A percentile compares a stretch with the other conserved stretches of the same genome.
Evolutionary conservation across 2,329 filamentous ascomycete species (phyloP).

Genomic region (Fusarium hostae): DNA sequence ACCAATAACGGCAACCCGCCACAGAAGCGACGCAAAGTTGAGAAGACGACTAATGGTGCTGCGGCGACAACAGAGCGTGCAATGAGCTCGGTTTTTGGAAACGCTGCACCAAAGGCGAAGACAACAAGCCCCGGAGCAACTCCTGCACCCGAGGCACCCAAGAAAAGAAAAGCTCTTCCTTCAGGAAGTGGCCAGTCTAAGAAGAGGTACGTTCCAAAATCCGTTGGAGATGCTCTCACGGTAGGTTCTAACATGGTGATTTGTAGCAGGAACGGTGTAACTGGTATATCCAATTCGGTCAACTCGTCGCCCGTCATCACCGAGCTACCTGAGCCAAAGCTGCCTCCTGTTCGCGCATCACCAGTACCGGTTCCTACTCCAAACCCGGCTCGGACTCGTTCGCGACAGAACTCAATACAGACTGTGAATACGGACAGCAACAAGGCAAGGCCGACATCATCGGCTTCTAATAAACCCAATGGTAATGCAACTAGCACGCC

Average conservation of each 20-base stretch:
- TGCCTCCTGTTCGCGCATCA: conserved; percentile 61
- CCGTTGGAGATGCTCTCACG: neutral
- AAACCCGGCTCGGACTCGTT: conserved; percentile 75
- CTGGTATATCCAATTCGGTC: conserved; percentile 73
- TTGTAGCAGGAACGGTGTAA: conserved; percentile 50
- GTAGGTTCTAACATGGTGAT: conserved; percentile 27
- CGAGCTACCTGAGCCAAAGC: conserved; percentile 71
- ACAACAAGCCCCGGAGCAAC: conserved; percentile 75
- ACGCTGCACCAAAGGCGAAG: conserved; percentile 65
- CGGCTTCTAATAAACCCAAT: conserved; percentile 71
- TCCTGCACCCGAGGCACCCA: conserved; percentile 74
- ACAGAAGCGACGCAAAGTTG: conserved; percentile 83
- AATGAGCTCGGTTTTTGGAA: conserved; percentile 68
- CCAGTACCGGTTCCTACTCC: conserved; percentile 67
- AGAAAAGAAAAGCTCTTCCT: conserved; percentile 75
- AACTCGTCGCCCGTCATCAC: conserved; percentile 81
- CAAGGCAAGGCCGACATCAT: conserved; percentile 66
- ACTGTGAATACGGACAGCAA: conserved; percentile 63
- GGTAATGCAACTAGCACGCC: conserved; percentile 55
- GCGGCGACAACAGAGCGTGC: conserved; percentile 72
- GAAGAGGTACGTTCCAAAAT: conserved; percentile 73
- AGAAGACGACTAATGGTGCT: conserved; percentile 68
- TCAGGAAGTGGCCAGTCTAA: conserved; percentile 77
- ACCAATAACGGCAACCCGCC: conserved; percentile 66
- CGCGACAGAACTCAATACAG: conserved; percentile 79